Percentiles rank a stretch among this genome's conserved stretches.
phyloP scores from a whole-genome alignment of 192 early-diverging fungal genomes.

The Endogone sp. region DNA sequence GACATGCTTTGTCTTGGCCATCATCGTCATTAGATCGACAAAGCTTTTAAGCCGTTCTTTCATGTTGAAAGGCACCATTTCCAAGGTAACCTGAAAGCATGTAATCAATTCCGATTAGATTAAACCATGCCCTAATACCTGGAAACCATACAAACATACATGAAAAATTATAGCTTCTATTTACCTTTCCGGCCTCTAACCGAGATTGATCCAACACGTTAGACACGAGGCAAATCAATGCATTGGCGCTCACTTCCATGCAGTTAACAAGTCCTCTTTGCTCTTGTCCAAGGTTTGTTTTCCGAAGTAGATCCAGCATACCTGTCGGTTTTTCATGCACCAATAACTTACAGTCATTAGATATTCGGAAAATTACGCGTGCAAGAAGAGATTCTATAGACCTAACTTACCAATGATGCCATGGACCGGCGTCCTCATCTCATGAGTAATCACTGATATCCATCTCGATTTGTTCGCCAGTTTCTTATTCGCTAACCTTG shows the following conservation, averaged over 20 bases:
- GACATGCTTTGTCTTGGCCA: slow-evolving; percentile 41
- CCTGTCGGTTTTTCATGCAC: background rate
- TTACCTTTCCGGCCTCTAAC: slow-evolving; percentile 45
- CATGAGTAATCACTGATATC: slow-evolving; percentile 13
- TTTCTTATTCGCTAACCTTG: slow-evolving; percentile 4
- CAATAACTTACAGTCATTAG: background rate
- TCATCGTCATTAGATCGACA: slow-evolving; percentile 38
- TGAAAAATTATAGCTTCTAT: no score
- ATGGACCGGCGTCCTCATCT: slow-evolving; percentile 10
- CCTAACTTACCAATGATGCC: slow-evolving; percentile 7
- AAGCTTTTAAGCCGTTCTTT: slow-evolving; percentile 45
- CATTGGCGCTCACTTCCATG: slow-evolving; percentile 15
- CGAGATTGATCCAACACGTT: slow-evolving; percentile 36
- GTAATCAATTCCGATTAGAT: no score
- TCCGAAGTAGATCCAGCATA: slow-evolving; percentile 10
- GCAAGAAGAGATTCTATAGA: no score
- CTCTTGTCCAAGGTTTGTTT: background rate
- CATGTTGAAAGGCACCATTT: slow-evolving; percentile 43
- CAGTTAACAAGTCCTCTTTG: slow-evolving; percentile 6
- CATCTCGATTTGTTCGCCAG: slow-evolving; percentile 11
- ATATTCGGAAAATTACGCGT: no score
- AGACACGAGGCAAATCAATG: slow-evolving; percentile 12
- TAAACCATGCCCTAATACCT: no score
- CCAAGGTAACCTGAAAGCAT: slow-evolving; percentile 22
- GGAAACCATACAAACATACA: no score